These are phyloP conservation scores for Coccomyxa subellipsoidea DNA, from an alignment of 163 green algal species.

Conservation along the genomic window DNA sequence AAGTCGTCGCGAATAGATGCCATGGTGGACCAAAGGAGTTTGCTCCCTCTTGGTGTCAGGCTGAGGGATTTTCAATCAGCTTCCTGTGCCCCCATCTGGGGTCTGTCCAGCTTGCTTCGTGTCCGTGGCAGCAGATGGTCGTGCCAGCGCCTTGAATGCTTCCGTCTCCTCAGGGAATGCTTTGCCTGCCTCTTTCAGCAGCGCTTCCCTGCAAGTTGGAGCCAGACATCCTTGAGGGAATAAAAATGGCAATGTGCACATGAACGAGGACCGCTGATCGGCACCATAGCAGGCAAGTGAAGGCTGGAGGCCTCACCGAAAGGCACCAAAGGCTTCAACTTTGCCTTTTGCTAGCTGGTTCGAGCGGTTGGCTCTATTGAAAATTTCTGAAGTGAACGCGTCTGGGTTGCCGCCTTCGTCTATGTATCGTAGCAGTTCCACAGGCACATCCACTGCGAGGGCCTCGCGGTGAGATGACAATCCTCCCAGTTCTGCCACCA, in stretches of 20 bases:
- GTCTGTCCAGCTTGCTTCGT: background rate
- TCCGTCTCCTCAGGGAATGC: background rate
- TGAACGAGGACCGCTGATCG: background rate
- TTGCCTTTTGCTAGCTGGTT: constrained; percentile 45
- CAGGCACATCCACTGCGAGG: background rate
- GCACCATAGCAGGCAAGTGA: background rate
- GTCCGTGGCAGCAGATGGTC: background rate
- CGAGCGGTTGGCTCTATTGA: constrained; percentile 11
- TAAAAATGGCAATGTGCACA: background rate
- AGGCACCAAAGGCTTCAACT: constrained; percentile 13
- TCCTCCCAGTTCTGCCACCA: constrained; percentile 3
- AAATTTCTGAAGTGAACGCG: constrained; percentile 26
- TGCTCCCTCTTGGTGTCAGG: background rate
- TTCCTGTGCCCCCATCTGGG: background rate
- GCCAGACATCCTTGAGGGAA: background rate
- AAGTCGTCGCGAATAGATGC: constrained; percentile 11
- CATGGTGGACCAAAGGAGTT: background rate
- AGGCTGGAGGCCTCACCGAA: constrained; percentile 12
- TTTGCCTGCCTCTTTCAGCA: background rate
- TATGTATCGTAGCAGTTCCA: constrained; percentile 20
- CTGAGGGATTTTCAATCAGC: background rate
- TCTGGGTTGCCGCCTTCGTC: constrained; percentile 49
- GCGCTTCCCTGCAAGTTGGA: background rate
- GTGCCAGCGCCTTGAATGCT: background rate
- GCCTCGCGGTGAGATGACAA: background rate